Base-by-base conservation (phyloP, 169 alveolate genomes). In the Eimeria praecox region DNA sequence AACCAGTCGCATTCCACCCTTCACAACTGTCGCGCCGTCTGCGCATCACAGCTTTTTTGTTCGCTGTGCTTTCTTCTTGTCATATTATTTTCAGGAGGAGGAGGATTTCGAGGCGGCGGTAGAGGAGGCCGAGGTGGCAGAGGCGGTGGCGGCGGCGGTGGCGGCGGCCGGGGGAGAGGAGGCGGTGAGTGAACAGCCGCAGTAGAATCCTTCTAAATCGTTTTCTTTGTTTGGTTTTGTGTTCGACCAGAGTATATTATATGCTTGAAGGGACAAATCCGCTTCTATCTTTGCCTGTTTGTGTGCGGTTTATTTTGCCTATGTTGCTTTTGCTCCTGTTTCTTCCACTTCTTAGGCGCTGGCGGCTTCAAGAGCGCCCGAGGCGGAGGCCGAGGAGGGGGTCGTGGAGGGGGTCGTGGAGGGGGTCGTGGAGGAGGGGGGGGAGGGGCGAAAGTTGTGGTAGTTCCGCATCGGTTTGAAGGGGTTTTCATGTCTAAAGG, bases 401-500 rank as follows among this genome's bases (percentile, higher is more conserved):
- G 95, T 9, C 64, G 93, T 2, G 75, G 94, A 0, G 90, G 94
- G 52, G 94, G 96, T 54, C 69, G 93, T 46, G 93, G 95, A 0
- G 96, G 94, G 40, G 75, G 88, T 20, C 49, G 52, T 35, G 77
- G 92, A 16, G 96, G 94, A 18, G 52, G 38, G 10, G 92, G 95
- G 20, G 99, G 99, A 71, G 97, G 99, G 35, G 97, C 98, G 97
- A 98, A 98, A 90, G 99, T 98, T 54, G 98, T 98, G 83, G 99
- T 99, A 35, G 99, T 98, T 83, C 99, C 99, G 56, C 99, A 99
- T 96, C 97, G 99, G 78, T 99, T 99, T 89, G 99, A 99, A 97
- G 99, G 99, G 52, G 99, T 99, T 59, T 99, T 98, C 96, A 97
- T 99, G 80, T 98, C 99, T 77, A 99, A 99, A 97, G 99, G 99